These are phyloP conservation scores for Atkinsonella texensis DNA, from an alignment of 2,329 filamentous ascomycete species.

Conservation along the genomic window DNA sequence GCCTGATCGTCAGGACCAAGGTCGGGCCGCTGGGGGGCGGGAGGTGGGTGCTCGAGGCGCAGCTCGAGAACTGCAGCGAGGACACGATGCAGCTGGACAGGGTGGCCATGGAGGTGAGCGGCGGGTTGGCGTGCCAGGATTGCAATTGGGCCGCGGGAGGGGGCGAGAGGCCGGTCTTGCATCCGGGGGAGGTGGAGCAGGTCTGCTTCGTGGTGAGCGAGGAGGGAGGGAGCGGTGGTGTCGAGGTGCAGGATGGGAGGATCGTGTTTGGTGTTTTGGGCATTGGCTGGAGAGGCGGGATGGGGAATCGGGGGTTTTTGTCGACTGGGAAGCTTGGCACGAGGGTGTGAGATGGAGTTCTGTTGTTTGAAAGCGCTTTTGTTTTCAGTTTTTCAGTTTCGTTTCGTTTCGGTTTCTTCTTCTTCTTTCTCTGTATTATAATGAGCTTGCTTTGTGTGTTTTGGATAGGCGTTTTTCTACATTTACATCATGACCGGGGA, in stretches of 20 bases:
- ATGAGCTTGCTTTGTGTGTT: no score
- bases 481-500: no score
- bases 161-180: constrained; percentile 40
- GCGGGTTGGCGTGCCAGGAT: constrained; percentile 37
- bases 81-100: constrained; percentile 66
- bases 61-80: constrained; percentile 90
- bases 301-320: constrained; percentile 81
- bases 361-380: background rate
- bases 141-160: constrained; percentile 43
- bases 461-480: no score
- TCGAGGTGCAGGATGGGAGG: constrained; percentile 40
- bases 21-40: constrained; percentile 46
- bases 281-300: constrained; percentile 78
- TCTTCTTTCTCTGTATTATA: background rate
- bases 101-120: constrained; percentile 41
- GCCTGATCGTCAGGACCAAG: constrained; percentile 84
- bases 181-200: constrained; percentile 53
- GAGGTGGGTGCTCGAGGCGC: constrained; percentile 75
- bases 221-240: constrained; percentile 32
- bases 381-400: background rate
- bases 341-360: constrained; percentile 21
- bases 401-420: background rate
- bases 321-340: constrained; percentile 72
- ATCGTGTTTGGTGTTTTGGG: constrained; percentile 68
- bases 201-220: constrained; percentile 50